These are phyloP conservation scores for Aspergillus unguis DNA, from an alignment of 2,329 filamentous ascomycete species.

Conservation along the genomic window DNA sequence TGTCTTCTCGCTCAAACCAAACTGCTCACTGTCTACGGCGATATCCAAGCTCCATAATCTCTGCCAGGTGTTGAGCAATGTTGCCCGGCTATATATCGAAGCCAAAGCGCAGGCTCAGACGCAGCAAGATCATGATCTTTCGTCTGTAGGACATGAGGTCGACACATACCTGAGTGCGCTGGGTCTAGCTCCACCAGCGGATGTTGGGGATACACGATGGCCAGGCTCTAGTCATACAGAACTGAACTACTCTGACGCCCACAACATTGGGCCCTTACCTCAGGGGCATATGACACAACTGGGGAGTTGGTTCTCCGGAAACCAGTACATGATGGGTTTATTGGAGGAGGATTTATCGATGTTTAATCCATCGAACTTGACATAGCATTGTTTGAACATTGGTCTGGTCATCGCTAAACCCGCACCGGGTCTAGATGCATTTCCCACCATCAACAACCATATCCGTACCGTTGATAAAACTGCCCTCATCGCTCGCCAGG, in stretches of 20 bases:
- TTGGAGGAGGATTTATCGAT: conserved; percentile 58
- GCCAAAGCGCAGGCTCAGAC: conserved; percentile 57
- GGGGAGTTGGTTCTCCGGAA: conserved; percentile 65
- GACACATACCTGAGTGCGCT: conserved; percentile 64
- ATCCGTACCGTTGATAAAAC: conserved; percentile 70
- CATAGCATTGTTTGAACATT: neutral
- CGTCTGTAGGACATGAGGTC: conserved; percentile 57
- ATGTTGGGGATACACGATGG: conserved; percentile 14
- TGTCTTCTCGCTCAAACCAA: conserved; percentile 53
- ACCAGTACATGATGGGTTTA: conserved; percentile 62
- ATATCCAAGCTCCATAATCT: conserved; percentile 61
- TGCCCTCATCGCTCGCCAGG: conserved; percentile 67
- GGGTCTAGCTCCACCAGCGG: conserved; percentile 51
- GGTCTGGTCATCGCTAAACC: neutral
- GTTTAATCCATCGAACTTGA: conserved; percentile 22
- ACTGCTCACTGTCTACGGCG: conserved; percentile 54
- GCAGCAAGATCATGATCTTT: conserved; percentile 46
- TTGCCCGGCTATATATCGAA: conserved; percentile 61
- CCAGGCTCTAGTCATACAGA: conserved; percentile 7
- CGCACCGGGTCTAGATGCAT: conserved; percentile 28
- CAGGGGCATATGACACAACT: conserved; percentile 39
- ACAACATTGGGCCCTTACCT: conserved; percentile 12
- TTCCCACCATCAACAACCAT: conserved; percentile 61
- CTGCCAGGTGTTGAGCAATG: conserved; percentile 59
- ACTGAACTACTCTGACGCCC: conserved; percentile 14